Evolutionary conservation across 2,329 filamentous ascomycete genomes (phyloP).

Genomic region (Diaporthe sp.): DNA sequence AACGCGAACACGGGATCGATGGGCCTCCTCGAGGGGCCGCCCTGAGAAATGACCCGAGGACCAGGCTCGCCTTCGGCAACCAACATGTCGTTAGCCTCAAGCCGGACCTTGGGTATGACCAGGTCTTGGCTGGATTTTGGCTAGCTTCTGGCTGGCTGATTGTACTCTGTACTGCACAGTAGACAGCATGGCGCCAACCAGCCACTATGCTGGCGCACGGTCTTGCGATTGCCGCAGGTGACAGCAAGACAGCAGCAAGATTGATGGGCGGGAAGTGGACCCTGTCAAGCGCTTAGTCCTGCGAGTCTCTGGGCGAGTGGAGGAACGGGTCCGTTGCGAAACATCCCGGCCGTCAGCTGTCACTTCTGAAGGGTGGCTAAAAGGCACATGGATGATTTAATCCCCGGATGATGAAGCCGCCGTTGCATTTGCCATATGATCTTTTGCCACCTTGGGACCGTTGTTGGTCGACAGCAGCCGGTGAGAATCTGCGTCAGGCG

Average conservation of each 20-base stretch:
- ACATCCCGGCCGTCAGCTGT: conserved; percentile 22
- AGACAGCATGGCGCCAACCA: background rate
- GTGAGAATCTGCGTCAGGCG: conserved; percentile 10
- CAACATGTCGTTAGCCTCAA: conserved; percentile 25
- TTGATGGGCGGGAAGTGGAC: conserved; percentile 31
- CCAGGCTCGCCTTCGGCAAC: conserved; percentile 11
- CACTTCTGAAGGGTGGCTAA: conserved; percentile 9
- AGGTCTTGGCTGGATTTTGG: background rate
- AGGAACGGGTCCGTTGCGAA: background rate
- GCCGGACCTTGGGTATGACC: conserved; percentile 4
- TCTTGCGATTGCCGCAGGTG: conserved; percentile 10
- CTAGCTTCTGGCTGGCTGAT: background rate
- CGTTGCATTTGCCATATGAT: conserved; percentile 17
- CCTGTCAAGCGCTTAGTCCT: conserved; percentile 19
- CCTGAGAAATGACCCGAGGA: conserved; percentile 8
- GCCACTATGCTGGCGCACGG: conserved; percentile 27
- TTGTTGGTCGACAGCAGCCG: conserved; percentile 10
- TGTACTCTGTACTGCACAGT: conserved; percentile 6
- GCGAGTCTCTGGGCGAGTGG: background rate
- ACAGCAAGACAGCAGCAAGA: conserved; percentile 31
- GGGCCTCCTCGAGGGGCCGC: background rate
- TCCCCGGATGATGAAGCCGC: conserved; percentile 9
- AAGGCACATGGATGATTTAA: background rate
- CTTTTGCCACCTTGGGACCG: conserved; percentile 5
- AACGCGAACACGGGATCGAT: conserved; percentile 21